A percentile compares a stretch with the other conserved stretches of the same genome.
Conservation (phyloP, 306 rosid genomes). For the Quercus variabilis region DNA sequence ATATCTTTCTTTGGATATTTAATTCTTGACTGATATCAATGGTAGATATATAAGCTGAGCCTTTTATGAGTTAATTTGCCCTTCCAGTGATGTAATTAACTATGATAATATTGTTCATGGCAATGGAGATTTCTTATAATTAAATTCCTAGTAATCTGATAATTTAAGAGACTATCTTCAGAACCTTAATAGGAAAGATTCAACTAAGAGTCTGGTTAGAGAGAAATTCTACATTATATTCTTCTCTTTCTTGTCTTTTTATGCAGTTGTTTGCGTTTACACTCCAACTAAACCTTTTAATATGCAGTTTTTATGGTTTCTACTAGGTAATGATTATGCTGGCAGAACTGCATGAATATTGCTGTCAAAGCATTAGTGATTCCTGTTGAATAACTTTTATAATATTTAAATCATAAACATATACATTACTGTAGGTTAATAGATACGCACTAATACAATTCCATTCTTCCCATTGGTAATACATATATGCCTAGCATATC, state of each 20-base stretch:
- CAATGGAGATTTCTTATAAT: neutral
- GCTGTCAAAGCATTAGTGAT: neutral
- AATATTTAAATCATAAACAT: neutral
- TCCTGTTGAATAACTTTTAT: neutral
- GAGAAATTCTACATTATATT: neutral
- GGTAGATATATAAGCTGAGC: neutral
- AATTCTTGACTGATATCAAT: neutral
- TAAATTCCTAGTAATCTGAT: neutral
- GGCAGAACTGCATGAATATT: neutral
- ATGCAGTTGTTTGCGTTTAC: neutral
- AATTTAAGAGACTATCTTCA: neutral
- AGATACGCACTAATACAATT: neutral
- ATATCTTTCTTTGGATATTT: neutral
- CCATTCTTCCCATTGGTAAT: neutral
- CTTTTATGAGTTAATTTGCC: neutral
- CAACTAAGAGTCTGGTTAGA: neutral
- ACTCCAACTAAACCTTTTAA: too few relatives aligned
- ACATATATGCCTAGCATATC: too few relatives aligned
- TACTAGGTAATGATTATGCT: neutral
- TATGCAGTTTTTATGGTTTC: too few relatives aligned
- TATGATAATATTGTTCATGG: neutral
- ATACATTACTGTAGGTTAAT: neutral
- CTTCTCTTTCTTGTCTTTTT: neutral
- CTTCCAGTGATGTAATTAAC: neutral
- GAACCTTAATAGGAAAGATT: neutral